Conservation (phyloP, 2,329 filamentous ascomycete species). For the Claviceps cyperi region DNA sequence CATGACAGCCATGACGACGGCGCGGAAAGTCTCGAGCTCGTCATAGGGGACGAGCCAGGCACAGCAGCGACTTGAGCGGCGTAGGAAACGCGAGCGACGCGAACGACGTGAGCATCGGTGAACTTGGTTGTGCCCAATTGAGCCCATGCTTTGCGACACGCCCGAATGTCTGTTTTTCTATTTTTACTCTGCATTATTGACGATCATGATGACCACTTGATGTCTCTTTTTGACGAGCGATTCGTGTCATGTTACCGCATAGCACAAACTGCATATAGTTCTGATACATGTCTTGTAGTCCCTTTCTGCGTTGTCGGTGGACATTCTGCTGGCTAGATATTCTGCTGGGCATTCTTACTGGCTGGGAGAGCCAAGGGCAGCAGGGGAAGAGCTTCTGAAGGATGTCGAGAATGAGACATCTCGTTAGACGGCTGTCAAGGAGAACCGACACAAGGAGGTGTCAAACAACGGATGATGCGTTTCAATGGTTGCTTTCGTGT, state of each 20-base stretch:
- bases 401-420: not conserved
- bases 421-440: not conserved
- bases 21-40: conserved; percentile 37
- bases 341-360: too few species aligned
- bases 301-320: too few species aligned
- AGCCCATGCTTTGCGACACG: not conserved
- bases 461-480: not conserved
- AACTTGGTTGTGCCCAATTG: too few species aligned
- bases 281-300: not conserved
- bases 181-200: conserved; percentile 11
- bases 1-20: conserved; percentile 25
- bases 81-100: too few species aligned
- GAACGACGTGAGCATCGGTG: not conserved
- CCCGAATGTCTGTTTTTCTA: not conserved
- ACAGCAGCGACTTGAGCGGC: not conserved
- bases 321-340: too few species aligned
- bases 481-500: not conserved
- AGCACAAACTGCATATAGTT: conserved; percentile 22
- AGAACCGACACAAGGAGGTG: not conserved
- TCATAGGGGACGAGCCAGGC: conserved; percentile 14
- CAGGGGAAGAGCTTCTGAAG: too few species aligned
- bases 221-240: conserved; percentile 21
- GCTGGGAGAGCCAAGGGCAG: too few species aligned
- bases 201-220: conserved; percentile 27
- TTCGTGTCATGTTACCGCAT: conserved; percentile 19